Percentiles rank a stretch among this genome's conserved stretches.
Evolutionary conservation across 768 basidiomycete genomes (phyloP).

Genomic region (Rhodosporidiobolus sp.): DNA sequence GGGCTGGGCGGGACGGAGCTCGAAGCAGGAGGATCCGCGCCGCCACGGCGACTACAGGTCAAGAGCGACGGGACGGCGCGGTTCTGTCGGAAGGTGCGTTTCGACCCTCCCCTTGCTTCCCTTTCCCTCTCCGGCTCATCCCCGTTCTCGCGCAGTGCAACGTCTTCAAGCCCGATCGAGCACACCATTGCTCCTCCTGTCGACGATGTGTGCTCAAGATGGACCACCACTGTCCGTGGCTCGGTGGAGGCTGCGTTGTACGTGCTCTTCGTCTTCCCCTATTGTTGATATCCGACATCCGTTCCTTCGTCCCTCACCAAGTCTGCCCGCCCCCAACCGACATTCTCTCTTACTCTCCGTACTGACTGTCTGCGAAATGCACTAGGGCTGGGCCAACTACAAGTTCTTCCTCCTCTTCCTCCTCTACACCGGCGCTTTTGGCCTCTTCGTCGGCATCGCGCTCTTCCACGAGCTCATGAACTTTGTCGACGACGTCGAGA

Average conservation of each 20-base stretch:
- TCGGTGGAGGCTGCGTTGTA: conserved; percentile 35
- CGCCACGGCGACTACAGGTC: conserved; percentile 13
- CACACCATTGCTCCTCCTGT: conserved; percentile 39
- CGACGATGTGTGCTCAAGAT: conserved; percentile 33
- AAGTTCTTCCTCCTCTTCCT: conserved; percentile 39
- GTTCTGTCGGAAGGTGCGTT: conserved; percentile 33
- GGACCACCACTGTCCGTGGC: conserved; percentile 41
- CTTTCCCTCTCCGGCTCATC: not conserved
- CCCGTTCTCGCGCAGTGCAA: conserved; percentile 12
- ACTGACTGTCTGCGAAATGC: not conserved
- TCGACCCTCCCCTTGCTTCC: too few species aligned
- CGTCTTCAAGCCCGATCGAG: conserved; percentile 33
- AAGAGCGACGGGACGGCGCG: conserved; percentile 28
- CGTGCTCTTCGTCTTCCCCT: not conserved
- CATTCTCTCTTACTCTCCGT: not conserved
- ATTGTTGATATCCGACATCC: too few species aligned
- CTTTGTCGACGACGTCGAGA: conserved; percentile 12
- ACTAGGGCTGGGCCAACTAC: conserved; percentile 36
- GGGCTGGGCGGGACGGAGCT: too few species aligned
- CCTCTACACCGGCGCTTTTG: conserved; percentile 27
- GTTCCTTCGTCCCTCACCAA: not conserved
- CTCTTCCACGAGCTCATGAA: conserved; percentile 22
- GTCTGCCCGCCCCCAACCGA: too few species aligned
- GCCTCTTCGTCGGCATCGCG: conserved; percentile 1
- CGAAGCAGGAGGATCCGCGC: not conserved